Evolutionary conservation across 768 basidiomycete genomes (phyloP).

Genomic region (Hericium erinaceus): DNA sequence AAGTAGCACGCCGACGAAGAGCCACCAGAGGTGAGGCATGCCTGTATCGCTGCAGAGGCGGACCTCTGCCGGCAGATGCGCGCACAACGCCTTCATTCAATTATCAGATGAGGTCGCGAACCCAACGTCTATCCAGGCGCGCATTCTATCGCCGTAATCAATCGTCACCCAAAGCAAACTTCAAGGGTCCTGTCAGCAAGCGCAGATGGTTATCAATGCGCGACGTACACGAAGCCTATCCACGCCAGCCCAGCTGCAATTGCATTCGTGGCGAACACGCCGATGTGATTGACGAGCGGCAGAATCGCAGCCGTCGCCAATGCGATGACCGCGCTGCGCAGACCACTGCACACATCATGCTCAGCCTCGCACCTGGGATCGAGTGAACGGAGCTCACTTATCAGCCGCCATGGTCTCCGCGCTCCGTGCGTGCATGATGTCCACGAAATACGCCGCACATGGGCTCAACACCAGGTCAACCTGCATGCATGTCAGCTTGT

Average conservation of each 20-base stretch:
- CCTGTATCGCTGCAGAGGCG: background rate
- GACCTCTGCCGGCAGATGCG: background rate
- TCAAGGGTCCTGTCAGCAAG: background rate
- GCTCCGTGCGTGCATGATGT: constrained; percentile 49
- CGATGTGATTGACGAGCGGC: constrained; percentile 44
- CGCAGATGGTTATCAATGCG: background rate
- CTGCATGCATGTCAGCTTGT: constrained; percentile 22
- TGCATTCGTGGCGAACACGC: constrained; percentile 40
- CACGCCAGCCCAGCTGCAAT: constrained; percentile 36
- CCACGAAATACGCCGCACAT: constrained; percentile 46
- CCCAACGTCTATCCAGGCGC: constrained; percentile 47
- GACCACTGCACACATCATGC: constrained; percentile 27
- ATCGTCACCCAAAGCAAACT: constrained; percentile 48
- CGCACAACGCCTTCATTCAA: background rate
- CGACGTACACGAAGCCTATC: constrained; percentile 44
- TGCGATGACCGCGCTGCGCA: constrained; percentile 37
- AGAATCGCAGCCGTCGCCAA: constrained; percentile 36
- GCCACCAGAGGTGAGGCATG: background rate
- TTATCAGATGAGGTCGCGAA: constrained; percentile 37
- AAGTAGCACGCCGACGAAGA: no score
- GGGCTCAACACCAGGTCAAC: constrained; percentile 50
- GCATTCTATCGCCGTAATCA: constrained; percentile 45
- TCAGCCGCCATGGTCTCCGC: constrained; percentile 55
- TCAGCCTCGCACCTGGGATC: background rate
- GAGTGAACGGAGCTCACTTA: constrained; percentile 28